Conservation (phyloP, 768 basidiomycete genomes). For the Mycena maculata region DNA sequence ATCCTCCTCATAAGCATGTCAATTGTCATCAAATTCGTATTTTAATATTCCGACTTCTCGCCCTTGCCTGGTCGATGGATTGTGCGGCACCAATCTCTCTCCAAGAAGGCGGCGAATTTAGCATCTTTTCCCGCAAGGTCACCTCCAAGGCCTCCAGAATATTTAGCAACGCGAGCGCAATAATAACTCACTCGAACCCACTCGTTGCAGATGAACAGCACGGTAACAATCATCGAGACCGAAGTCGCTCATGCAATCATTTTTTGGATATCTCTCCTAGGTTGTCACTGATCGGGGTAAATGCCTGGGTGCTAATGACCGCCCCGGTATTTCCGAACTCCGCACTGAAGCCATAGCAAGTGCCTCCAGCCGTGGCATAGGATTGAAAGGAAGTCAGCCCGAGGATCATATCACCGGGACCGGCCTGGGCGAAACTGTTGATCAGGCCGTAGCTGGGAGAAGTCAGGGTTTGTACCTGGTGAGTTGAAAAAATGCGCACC, state of each 20-base stretch:
- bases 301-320: conserved; percentile 76
- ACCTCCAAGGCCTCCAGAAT: conserved; percentile 75
- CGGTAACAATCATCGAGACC: conserved; percentile 73
- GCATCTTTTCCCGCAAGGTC: conserved; percentile 76
- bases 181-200: conserved; percentile 55
- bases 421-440: conserved; percentile 60
- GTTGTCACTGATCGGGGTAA: conserved; percentile 74
- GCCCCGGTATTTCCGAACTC: conserved; percentile 79
- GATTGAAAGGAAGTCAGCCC: conserved; percentile 28
- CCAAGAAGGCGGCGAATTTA: conserved; percentile 69
- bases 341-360: conserved; percentile 76
- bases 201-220: conserved; percentile 48
- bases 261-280: too few relatives aligned
- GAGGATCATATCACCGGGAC: conserved; percentile 77
- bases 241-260: too few relatives aligned
- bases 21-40: too few relatives aligned
- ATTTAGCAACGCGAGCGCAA: conserved; percentile 60
- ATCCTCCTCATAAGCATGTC: too few relatives aligned
- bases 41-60: conserved; percentile 58
- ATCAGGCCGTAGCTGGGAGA: conserved; percentile 70
- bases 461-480: not conserved
- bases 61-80: conserved; percentile 71
- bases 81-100: conserved; percentile 59
- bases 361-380: conserved; percentile 54
- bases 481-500: conserved; percentile 1